Percentiles rank a stretch among this genome's conserved stretches.
Conservation (phyloP, 345 rosid species). For the Rhodamnia rubescens region DNA sequence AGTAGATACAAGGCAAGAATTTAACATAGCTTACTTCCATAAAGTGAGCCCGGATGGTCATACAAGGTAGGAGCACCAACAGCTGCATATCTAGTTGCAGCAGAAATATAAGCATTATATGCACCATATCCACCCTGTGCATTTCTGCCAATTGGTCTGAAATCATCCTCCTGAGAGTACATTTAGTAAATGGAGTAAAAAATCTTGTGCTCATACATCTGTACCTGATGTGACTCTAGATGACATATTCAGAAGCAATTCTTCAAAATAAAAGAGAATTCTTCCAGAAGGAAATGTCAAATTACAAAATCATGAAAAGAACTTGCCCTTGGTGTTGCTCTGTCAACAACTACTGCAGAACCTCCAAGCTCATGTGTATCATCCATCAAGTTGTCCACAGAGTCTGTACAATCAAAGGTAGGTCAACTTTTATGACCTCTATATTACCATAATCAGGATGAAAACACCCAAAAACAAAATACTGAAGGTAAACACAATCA, state of each 20-base stretch:
- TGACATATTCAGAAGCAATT: neutral
- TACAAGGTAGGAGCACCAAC: conserved; percentile 91
- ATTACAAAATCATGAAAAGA: neutral
- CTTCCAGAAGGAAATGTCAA: neutral
- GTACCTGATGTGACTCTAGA: neutral
- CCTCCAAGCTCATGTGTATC: conserved; percentile 95
- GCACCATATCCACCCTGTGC: conserved; percentile 89
- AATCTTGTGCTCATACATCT: neutral
- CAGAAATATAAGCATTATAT: conserved; percentile 91
- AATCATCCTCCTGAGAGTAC: conserved; percentile 65
- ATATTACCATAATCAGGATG: neutral
- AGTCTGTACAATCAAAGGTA: conserved; percentile 28
- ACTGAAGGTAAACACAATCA: neutral
- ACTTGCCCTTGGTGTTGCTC: conserved; percentile 90
- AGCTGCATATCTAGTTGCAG: conserved; percentile 94
- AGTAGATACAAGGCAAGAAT: neutral
- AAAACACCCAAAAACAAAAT: neutral
- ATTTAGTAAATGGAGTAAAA: neutral
- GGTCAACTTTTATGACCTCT: neutral
- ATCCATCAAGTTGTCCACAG: conserved; percentile 83
- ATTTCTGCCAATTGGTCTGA: conserved; percentile 49
- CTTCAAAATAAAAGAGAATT: neutral
- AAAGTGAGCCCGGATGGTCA: conserved; percentile 63
- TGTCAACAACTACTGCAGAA: conserved; percentile 79
- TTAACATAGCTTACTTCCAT: conserved; percentile 56